Evolutionary conservation across 768 basidiomycete genomes (phyloP), one percentile per base, ranked within the genome.

Genomic region (Collybiopsis confluens): DNA sequence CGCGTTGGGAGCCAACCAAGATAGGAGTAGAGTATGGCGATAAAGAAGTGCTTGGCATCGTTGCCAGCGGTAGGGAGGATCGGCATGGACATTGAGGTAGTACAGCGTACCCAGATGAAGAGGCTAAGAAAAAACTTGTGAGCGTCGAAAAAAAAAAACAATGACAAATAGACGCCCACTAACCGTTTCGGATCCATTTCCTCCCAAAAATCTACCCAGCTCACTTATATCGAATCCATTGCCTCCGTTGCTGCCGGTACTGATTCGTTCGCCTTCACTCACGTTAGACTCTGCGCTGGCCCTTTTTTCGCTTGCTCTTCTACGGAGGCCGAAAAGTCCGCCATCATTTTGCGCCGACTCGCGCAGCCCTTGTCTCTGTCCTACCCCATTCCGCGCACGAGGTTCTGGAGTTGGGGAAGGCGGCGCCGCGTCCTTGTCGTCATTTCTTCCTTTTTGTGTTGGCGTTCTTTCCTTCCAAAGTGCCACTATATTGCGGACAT

Each of bases 41-140:
- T 89, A 95, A 1, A 90, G 74, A 43, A 91, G 74, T 0, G 86
- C 92, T 64, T 90, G 89, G 62, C 83, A 93, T 57, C 90, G 78
- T 70, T 85, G 82, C 90, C 88, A 92, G 55, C 77, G 71, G 67
- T 85, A 93, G 0, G 89, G 88, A 20, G 86, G 82, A 3, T 80
- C 64, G 0, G 88, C 86, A 62, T 97, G 94, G 0, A 96, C 94
- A 54, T 97, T 96, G 51, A 97, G 81, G 64, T 93, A 97, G 87
- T 91, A 96, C 1, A 97, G 70, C 13, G 85, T 73, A 13, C 94
- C 94, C 37, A 91, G 88, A 54, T 90, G 86, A 11, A 91, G 73
- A 3, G 93, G 92, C 94, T 96, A n/a, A 61, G 45, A n/a, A n/a
- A 33, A 18, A 48, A 60, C 62, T 61, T 45, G 62, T 20, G 48